Evolutionary conservation across 345 rosid species (phyloP).

Genomic region (Bruguiera parviflora): DNA sequence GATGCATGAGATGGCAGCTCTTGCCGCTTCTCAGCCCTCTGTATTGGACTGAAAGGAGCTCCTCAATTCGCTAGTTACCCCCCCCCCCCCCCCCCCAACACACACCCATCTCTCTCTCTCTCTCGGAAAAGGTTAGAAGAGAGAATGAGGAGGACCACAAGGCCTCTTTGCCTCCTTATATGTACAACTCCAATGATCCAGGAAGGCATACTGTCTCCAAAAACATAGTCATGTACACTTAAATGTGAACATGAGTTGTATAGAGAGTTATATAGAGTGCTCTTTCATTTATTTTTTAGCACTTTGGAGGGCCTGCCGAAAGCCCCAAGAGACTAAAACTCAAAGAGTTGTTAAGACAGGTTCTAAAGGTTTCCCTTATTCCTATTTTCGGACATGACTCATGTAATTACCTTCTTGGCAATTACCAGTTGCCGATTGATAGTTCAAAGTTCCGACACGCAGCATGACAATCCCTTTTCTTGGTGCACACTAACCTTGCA

Average conservation of each 20-base stretch:
- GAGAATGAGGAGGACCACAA: background rate
- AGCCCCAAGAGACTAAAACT: too few relatives aligned
- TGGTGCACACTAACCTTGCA: too few relatives aligned
- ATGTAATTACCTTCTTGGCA: too few relatives aligned
- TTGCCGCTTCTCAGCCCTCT: background rate
- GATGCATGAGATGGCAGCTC: constrained; percentile 1
- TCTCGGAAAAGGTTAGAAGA: background rate
- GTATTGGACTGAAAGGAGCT: constrained; percentile 6
- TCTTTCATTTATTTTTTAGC: background rate
- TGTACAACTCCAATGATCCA: background rate
- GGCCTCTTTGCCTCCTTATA: background rate
- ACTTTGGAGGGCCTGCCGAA: background rate
- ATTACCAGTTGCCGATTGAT: too few relatives aligned
- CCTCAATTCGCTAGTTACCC: background rate
- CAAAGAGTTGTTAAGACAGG: too few relatives aligned
- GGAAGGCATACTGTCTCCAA: background rate
- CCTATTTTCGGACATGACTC: too few relatives aligned
- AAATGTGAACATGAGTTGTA: background rate
- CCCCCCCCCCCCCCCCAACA: background rate
- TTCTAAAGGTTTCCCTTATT: too few relatives aligned
- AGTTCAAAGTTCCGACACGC: too few relatives aligned
- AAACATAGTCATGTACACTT: background rate
- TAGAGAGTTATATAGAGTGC: background rate
- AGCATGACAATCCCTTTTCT: too few relatives aligned
- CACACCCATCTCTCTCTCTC: background rate